Percentiles rank a stretch among this genome's conserved stretches.
Evolutionary conservation across 345 rosid species (phyloP).

Genomic region (Ceriops tagal): DNA sequence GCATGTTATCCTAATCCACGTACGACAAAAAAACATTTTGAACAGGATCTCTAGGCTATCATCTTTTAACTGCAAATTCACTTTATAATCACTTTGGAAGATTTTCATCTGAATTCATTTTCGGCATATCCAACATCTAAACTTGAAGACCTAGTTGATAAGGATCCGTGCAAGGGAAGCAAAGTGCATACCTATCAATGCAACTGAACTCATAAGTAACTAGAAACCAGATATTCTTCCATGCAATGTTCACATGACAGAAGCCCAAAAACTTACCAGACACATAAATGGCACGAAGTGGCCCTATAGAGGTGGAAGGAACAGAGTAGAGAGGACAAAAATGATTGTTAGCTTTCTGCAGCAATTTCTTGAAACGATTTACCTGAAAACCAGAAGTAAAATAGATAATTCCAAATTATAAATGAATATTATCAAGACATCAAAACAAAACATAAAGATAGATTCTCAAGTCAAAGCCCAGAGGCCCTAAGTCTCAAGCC

Average conservation of each 20-base stretch:
- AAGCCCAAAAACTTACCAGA: slow-evolving; percentile 55
- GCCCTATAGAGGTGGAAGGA: slow-evolving; percentile 45
- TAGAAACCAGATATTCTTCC: not conserved
- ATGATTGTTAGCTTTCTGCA: slow-evolving; percentile 63
- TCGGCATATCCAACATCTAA: too few species aligned
- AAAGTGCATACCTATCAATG: not conserved
- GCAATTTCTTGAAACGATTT: slow-evolving; percentile 63
- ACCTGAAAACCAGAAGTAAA: slow-evolving; percentile 40
- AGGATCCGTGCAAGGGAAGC: not conserved
- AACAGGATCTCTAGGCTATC: too few species aligned
- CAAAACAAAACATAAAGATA: too few species aligned
- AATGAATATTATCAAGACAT: too few species aligned
- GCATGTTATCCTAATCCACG: too few species aligned
- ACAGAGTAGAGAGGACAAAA: slow-evolving; percentile 56
- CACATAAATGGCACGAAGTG: slow-evolving; percentile 39
- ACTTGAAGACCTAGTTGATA: too few species aligned
- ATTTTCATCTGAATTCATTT: too few species aligned
- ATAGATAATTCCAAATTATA: not conserved
- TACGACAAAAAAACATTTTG: too few species aligned
- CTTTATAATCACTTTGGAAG: too few species aligned
- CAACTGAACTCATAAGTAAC: not conserved
- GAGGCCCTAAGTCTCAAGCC: too few species aligned
- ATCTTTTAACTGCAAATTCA: too few species aligned
- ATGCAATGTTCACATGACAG: not conserved
- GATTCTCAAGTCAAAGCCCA: not conserved